A percentile compares a stretch with the other conserved stretches of the same genome.
Conservation (phyloP, 257 asterid species). For the Solanum ossicruentum region DNA sequence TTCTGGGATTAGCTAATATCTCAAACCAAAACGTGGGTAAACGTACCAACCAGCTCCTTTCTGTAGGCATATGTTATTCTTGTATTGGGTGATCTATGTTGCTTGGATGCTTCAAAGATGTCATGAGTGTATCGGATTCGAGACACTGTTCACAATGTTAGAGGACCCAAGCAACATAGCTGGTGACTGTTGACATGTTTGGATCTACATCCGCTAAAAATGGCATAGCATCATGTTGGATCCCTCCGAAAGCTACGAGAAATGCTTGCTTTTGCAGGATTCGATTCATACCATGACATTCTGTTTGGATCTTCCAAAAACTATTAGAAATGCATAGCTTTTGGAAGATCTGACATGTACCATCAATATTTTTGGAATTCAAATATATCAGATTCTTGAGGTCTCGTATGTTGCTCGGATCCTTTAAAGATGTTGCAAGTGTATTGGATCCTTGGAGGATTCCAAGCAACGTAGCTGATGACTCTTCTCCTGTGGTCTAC, state of each 20-base stretch:
- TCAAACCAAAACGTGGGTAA: not conserved
- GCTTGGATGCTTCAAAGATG: not conserved
- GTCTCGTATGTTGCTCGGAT: not conserved
- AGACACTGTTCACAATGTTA: not conserved
- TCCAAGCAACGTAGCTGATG: no score
- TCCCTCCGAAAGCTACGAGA: not conserved
- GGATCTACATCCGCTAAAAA: not conserved
- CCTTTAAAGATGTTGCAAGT: not conserved
- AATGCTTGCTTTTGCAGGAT: no score
- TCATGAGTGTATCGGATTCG: not conserved
- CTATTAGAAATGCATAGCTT: no score
- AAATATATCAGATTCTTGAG: no score
- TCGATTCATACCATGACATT: no score
- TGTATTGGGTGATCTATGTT: not conserved
- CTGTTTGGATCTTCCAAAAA: no score
- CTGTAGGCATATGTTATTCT: not conserved
- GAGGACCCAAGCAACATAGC: not conserved
- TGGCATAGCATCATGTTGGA: not conserved
- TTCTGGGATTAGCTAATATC: not conserved
- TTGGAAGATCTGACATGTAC: no score
- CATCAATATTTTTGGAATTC: no score
- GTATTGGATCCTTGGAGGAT: not conserved
- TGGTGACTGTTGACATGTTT: not conserved
- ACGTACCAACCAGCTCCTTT: not conserved
- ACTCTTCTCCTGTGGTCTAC: no score